Evolutionary conservation across 495 filamentous ascomycete species (phyloP).

Genomic region (Xylaria sp.): DNA sequence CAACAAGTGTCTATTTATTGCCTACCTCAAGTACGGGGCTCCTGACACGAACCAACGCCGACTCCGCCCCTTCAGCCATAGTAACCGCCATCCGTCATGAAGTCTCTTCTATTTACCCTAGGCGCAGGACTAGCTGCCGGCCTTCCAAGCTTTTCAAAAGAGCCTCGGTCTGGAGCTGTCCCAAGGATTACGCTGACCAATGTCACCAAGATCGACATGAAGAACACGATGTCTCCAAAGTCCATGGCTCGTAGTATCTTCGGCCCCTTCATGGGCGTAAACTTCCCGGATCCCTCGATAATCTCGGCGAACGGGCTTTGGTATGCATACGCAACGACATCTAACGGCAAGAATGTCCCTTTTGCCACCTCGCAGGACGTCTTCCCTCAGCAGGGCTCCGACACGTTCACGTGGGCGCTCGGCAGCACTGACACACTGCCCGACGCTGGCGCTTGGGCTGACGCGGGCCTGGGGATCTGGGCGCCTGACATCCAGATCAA

Average conservation of each 20-base stretch:
- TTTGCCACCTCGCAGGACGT: constrained; percentile 34
- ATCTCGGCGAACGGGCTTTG: constrained; percentile 39
- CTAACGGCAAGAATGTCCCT: constrained; percentile 35
- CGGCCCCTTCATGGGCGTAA: constrained; percentile 35
- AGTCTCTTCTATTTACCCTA: constrained; percentile 33
- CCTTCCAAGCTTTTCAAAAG: constrained; percentile 26
- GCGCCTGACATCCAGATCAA: constrained; percentile 40
- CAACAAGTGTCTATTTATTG: too few species aligned
- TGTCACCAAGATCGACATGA: constrained; percentile 33
- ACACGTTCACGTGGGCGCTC: constrained; percentile 36
- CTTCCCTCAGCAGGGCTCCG: constrained; percentile 8
- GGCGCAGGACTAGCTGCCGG: constrained; percentile 32
- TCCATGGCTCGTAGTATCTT: constrained; percentile 30
- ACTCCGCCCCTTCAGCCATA: not conserved
- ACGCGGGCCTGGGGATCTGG: constrained; percentile 33
- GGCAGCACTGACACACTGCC: constrained; percentile 36
- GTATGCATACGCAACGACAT: constrained; percentile 39
- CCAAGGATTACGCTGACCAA: constrained; percentile 35
- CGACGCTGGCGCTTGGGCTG: constrained; percentile 34
- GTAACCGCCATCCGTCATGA: constrained; percentile 26
- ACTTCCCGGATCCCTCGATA: constrained; percentile 42
- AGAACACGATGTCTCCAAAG: constrained; percentile 17
- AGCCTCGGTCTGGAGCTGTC: constrained; percentile 9
- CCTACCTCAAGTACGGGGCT: too few species aligned
- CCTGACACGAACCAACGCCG: too few species aligned